Base-by-base conservation (phyloP, 306 rosid genomes). In the Cucurbita pepo region DNA sequence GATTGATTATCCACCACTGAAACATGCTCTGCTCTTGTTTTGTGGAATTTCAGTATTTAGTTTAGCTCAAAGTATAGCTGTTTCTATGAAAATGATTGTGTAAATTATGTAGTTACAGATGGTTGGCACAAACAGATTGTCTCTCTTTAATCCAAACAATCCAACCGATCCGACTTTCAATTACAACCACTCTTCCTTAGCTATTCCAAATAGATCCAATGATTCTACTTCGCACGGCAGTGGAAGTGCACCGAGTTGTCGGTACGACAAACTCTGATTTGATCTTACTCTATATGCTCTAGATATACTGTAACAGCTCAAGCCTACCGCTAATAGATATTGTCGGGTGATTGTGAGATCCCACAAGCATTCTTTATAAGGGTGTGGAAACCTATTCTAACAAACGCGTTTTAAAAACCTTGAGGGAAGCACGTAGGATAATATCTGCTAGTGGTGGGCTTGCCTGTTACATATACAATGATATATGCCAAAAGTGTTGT, bases 41-140 rank as follows among this genome's bases (percentile, higher is more conserved):
- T 36, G 1, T 41, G 8, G 36, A 63, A 40, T 4, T 41, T 16
- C 10, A 62, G 51, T 40, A n/a, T 16, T 13, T 59, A 34, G 18
- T 59, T 14, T 59, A 11, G 5, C 21, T 60, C 45, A 60, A 2
- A 3, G 19, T 57, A 58, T 58, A 58, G 41, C 64, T 58, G 40
- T 2, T 58, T n/a, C 10, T 51, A 19, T 41, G 62, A 53, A 38
- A 25, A 71, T 71, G 63, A 71, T 18, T 71, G 38, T 69, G 40
- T 57, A 19, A 55, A 73, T 71, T 41, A 63, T 66, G 71, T 81
- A 45, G 51, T 21, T 75, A 76, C 80, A 86, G 96, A 69, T 83
- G 80, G 61, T 77, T 81, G 86, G 92, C 83, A 72, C 79, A 81
- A 92, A 92, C 80, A 88, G 93, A 82, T 57, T 83, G 73, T 76